phyloP scores from a whole-genome alignment of 495 filamentous ascomycete species.

The Lophiostoma macrostomum region DNA sequence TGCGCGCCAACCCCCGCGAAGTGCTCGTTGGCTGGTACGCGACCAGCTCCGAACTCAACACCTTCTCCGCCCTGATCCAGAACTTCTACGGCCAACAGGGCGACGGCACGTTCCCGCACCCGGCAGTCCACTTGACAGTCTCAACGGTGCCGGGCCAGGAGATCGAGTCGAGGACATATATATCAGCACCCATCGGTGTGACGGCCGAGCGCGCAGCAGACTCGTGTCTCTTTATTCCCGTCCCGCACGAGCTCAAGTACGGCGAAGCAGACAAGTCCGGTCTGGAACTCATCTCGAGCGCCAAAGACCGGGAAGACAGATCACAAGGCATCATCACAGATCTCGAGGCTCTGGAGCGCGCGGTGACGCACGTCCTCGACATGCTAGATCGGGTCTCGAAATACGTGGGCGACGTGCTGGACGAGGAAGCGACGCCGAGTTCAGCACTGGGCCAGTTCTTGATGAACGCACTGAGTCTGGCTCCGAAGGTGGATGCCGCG shows the following conservation, averaged over 20 bases:
- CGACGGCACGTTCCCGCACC: constrained; percentile 93
- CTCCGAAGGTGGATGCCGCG: constrained; percentile 84
- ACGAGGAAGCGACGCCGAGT: constrained; percentile 62
- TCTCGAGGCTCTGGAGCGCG: constrained; percentile 79
- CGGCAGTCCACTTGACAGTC: constrained; percentile 92
- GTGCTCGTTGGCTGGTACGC: constrained; percentile 97
- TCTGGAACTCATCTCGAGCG: constrained; percentile 77
- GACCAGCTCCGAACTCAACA: constrained; percentile 91
- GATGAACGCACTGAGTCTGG: constrained; percentile 83
- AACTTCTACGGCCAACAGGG: constrained; percentile 98
- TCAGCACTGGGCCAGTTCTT: constrained; percentile 91
- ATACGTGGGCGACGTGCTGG: constrained; percentile 82
- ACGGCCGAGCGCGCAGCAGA: constrained; percentile 91
- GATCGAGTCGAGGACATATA: constrained; percentile 85
- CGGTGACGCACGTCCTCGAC: constrained; percentile 77
- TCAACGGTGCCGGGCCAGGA: constrained; percentile 80
- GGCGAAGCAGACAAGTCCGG: constrained; percentile 90
- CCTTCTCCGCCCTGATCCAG: constrained; percentile 95
- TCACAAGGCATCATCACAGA: constrained; percentile 71
- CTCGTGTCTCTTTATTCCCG: constrained; percentile 92
- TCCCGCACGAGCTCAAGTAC: constrained; percentile 87
- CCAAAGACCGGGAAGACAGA: constrained; percentile 74
- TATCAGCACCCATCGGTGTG: constrained; percentile 90
- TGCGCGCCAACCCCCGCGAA: constrained; percentile 91
- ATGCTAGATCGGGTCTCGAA: constrained; percentile 86